Conservation (phyloP, 2,329 filamentous ascomycete genomes). For the Elsinoe necatrix region DNA sequence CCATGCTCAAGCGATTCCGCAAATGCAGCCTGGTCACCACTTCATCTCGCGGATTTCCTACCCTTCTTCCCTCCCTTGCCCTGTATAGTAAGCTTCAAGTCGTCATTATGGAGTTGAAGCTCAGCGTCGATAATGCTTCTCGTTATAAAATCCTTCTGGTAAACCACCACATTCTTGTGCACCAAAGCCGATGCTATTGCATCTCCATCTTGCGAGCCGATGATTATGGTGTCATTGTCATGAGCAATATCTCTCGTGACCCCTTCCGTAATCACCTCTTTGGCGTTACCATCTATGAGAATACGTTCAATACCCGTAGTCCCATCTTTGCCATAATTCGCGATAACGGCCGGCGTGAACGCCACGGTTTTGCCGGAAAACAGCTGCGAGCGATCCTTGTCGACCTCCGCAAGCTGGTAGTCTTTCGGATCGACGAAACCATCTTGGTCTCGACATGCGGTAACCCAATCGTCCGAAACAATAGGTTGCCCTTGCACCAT, state of each 20-base stretch:
- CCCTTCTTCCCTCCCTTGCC: slow-evolving; percentile 2
- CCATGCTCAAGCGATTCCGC: no score
- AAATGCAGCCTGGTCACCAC: no score
- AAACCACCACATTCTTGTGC: slow-evolving; percentile 31
- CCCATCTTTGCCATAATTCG: slow-evolving; percentile 27
- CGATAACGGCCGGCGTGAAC: slow-evolving; percentile 35
- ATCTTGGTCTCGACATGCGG: slow-evolving; percentile 19
- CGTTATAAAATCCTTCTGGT: slow-evolving; percentile 37
- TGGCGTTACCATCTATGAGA: slow-evolving; percentile 31
- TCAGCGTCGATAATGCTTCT: slow-evolving; percentile 37
- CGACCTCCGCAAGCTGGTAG: slow-evolving; percentile 26
- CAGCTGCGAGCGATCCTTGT: slow-evolving; percentile 34
- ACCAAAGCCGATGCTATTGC: slow-evolving; percentile 29
- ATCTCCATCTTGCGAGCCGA: slow-evolving; percentile 33
- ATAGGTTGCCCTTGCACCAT: slow-evolving; percentile 38
- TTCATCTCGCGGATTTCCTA: not conserved
- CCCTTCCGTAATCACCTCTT: slow-evolving; percentile 25
- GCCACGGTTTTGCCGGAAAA: slow-evolving; percentile 44
- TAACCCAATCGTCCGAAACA: slow-evolving; percentile 41
- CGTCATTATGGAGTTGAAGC: slow-evolving; percentile 33
- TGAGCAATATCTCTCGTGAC: slow-evolving; percentile 25
- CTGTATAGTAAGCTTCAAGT: slow-evolving; percentile 26
- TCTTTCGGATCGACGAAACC: slow-evolving; percentile 32
- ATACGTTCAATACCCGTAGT: slow-evolving; percentile 36
- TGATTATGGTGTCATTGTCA: slow-evolving; percentile 28